These are phyloP conservation scores for Chloris gayana DNA, from an alignment of 176 grass and related monocot genomes.

Conservation along the genomic window DNA sequence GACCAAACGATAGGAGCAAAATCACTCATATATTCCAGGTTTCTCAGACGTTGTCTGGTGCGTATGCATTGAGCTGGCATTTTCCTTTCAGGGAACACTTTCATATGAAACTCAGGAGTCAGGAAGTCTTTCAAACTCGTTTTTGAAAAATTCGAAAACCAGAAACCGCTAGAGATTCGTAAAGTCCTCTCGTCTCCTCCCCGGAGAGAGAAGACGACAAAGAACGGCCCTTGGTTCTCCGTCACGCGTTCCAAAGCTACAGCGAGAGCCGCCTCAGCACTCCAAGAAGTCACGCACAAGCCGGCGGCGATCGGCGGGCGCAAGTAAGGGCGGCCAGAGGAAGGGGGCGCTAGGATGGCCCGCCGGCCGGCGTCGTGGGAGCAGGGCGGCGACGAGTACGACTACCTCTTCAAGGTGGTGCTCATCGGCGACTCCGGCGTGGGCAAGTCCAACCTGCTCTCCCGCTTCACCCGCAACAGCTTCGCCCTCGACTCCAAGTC, in stretches of 20 bases:
- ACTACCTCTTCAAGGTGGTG: slow-evolving; percentile 94
- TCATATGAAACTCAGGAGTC: not conserved
- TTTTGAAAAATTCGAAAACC: too few species aligned
- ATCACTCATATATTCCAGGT: not conserved
- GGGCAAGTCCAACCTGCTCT: slow-evolving; percentile 90
- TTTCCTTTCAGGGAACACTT: not conserved
- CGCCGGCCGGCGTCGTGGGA: slow-evolving; percentile 36
- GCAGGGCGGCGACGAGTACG: slow-evolving; percentile 75
- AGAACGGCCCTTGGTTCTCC: not conserved
- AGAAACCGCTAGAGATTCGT: too few species aligned
- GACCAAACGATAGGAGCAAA: not conserved
- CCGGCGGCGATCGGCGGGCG: not conserved
- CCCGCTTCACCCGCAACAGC: slow-evolving; percentile 70
- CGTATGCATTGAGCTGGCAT: not conserved
- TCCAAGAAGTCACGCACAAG: not conserved
- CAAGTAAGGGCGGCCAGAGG: not conserved
- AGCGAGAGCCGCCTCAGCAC: not conserved
- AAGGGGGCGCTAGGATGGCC: not conserved
- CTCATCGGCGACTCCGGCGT: slow-evolving; percentile 95
- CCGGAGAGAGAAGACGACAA: not conserved
- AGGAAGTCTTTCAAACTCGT: not conserved
- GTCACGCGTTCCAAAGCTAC: not conserved
- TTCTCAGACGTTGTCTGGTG: not conserved
- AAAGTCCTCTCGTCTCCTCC: not conserved
- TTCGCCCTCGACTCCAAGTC: slow-evolving; percentile 58